Evolutionary conservation across 1,284 basidiomycete species (phyloP).

Genomic region (Xerocomus nothofagi): DNA sequence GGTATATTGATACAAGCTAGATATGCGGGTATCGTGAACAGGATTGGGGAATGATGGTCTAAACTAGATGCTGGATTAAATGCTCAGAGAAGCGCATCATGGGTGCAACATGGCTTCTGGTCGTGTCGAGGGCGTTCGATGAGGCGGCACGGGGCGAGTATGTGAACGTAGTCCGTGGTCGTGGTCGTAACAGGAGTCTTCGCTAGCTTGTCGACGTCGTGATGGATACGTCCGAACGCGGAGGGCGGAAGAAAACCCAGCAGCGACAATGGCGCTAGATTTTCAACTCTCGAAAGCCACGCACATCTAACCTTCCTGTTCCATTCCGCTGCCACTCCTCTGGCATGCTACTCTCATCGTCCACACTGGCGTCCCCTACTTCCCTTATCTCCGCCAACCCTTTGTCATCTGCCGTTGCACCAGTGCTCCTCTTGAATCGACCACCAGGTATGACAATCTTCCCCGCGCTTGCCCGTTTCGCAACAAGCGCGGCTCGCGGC

Average conservation of each 20-base stretch:
- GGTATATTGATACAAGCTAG: constrained; percentile 34
- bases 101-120: constrained; percentile 7
- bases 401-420: constrained; percentile 28
- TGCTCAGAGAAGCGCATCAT: constrained; percentile 11
- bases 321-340: constrained; percentile 74
- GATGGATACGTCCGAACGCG: constrained; percentile 1
- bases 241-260: neutral
- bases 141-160: neutral
- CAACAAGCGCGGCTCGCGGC: constrained; percentile 35
- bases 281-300: constrained; percentile 79
- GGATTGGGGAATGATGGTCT: constrained; percentile 24
- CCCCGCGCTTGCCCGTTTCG: constrained; percentile 40
- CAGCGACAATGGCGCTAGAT: constrained; percentile 44
- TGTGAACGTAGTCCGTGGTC: constrained; percentile 6
- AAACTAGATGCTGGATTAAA: constrained; percentile 33
- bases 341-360: constrained; percentile 35
- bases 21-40: constrained; percentile 31
- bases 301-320: constrained; percentile 70
- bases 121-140: constrained; percentile 9
- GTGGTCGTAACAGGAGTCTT: constrained; percentile 16
- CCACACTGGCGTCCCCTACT: constrained; percentile 25
- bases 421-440: constrained; percentile 37
- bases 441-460: constrained; percentile 63
- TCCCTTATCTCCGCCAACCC: constrained; percentile 28
- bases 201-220: constrained; percentile 6